These are phyloP conservation scores for Trebouxia gelatinosa DNA, from an alignment of 163 green algal genomes.

Conservation along the genomic window DNA sequence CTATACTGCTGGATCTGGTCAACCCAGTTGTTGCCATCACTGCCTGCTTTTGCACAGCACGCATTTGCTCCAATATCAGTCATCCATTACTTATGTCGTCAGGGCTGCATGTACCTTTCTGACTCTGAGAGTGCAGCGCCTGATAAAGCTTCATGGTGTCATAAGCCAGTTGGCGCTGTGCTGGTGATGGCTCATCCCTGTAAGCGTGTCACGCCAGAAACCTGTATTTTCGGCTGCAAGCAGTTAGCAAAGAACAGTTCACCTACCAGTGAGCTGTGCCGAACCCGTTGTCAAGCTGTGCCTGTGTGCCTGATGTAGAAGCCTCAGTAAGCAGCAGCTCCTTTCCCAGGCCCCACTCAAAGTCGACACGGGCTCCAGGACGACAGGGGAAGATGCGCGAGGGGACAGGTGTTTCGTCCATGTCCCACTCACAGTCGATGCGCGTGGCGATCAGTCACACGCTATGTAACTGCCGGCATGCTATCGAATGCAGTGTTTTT, in stretches of 20 bases:
- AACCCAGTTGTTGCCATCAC: neutral
- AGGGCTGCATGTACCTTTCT: neutral
- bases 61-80: no score
- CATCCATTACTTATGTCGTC: no score
- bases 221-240: neutral
- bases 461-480: no score
- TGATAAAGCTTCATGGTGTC: slow-evolving; percentile 15
- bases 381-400: neutral
- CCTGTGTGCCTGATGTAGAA: no score
- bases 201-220: neutral
- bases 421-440: no score
- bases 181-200: slow-evolving; percentile 11
- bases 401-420: no score
- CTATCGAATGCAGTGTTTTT: no score
- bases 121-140: neutral
- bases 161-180: slow-evolving; percentile 14
- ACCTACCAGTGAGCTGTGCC: neutral
- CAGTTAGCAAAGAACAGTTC: neutral
- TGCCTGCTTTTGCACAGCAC: neutral
- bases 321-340: neutral
- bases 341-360: neutral
- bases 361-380: neutral
- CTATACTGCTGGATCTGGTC: slow-evolving; percentile 20
- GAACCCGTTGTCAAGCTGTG: neutral
- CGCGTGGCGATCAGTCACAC: no score